Conservation (phyloP, 2,329 filamentous ascomycete species). For the Teratosphaeria pseudoeucalypti region DNA sequence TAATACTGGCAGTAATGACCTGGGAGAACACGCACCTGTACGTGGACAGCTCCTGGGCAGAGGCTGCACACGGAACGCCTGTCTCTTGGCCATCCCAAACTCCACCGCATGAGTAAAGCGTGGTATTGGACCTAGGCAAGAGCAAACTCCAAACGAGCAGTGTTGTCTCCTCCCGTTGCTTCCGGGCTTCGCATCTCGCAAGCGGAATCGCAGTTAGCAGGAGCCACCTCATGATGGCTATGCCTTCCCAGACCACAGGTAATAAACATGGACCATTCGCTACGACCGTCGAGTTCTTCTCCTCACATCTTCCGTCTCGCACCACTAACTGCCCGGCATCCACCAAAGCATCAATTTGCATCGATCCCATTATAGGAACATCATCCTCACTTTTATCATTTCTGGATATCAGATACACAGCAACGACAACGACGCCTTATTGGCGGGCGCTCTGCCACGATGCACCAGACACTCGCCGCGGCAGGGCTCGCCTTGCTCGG, state of each 20-base stretch:
- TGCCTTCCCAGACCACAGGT: background rate
- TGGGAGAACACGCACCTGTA: background rate
- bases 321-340: background rate
- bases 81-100: too few relatives aligned
- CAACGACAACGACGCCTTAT: background rate
- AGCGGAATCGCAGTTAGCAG: background rate
- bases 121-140: too few relatives aligned
- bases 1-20: background rate
- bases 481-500: background rate
- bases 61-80: too few relatives aligned
- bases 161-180: too few relatives aligned
- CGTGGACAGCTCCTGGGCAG: too few relatives aligned
- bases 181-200: background rate
- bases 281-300: background rate
- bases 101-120: too few relatives aligned
- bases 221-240: background rate
- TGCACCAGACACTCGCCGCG: background rate
- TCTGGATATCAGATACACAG: background rate
- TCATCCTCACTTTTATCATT: background rate
- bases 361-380: background rate
- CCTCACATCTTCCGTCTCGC: background rate
- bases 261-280: background rate
- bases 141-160: too few relatives aligned
- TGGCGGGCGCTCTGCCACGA: background rate
- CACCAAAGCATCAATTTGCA: background rate